phyloP scores from a whole-genome alignment of 495 filamentous ascomycete genomes.

The Friedmanniomyces simplex region DNA sequence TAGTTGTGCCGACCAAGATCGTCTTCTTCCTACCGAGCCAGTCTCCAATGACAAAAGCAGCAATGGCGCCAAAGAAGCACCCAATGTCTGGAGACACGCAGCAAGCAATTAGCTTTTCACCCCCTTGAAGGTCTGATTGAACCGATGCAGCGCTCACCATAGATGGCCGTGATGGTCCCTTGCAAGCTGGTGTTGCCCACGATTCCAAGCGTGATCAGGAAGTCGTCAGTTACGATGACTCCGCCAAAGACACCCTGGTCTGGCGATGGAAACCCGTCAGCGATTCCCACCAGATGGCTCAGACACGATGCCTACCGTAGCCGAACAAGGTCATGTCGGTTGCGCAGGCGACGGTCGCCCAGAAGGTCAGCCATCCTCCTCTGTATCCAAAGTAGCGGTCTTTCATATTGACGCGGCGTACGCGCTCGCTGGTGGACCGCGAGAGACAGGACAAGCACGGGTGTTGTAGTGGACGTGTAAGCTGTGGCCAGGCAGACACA shows the following conservation, averaged over 20 bases:
- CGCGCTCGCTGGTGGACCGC: not conserved
- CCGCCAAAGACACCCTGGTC: constrained; percentile 33
- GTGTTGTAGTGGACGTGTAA: too few species aligned
- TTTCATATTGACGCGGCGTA: constrained; percentile 1
- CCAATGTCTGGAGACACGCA: constrained; percentile 7
- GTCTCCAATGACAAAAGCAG: constrained; percentile 7
- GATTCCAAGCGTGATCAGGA: constrained; percentile 22
- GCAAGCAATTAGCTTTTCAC: not conserved
- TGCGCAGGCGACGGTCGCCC: constrained; percentile 23
- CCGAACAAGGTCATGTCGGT: constrained; percentile 31
- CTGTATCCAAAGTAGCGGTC: constrained; percentile 19
- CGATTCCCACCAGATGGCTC: too few species aligned
- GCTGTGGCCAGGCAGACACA: too few species aligned
- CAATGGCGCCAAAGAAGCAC: constrained; percentile 24
- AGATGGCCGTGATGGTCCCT: constrained; percentile 19
- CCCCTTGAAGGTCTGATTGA: too few species aligned
- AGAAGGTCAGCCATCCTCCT: constrained; percentile 23
- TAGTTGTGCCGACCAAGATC: constrained; percentile 24
- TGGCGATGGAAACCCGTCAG: too few species aligned
- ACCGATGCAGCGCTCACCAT: not conserved
- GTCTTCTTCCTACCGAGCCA: constrained; percentile 22
- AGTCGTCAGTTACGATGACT: constrained; percentile 26
- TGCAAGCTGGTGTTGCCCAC: constrained; percentile 1
- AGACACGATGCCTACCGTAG: constrained; percentile 4
- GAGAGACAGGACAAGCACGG: too few species aligned